These are phyloP conservation scores for Crucibulum laeve DNA, from an alignment of 768 basidiomycete genomes.

Conservation along the genomic window DNA sequence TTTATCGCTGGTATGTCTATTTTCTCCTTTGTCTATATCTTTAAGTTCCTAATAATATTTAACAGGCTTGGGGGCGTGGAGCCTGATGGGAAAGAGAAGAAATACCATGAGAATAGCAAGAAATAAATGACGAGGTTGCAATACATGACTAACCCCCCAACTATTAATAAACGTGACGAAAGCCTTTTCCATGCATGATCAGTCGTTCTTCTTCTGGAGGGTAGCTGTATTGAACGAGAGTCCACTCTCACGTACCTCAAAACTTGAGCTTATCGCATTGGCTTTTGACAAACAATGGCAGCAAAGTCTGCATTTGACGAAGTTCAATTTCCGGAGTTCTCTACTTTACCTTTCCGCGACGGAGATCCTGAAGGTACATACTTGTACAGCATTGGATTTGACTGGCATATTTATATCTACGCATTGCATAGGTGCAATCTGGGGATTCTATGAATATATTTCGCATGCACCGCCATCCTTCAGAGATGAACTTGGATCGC, in stretches of 20 bases:
- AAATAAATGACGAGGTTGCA: conserved; percentile 2
- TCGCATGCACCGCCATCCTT: conserved; percentile 5
- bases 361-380: conserved; percentile 15
- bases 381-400: not conserved
- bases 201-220: too few species aligned
- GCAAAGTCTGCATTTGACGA: conserved; percentile 15
- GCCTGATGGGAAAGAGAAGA: conserved; percentile 11
- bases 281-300: conserved; percentile 5
- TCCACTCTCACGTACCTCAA: not conserved
- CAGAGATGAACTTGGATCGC: conserved; percentile 16
- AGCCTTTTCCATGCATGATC: too few species aligned
- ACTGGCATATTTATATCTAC: not conserved
- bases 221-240: not conserved
- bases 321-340: conserved; percentile 13
- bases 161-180: too few species aligned
- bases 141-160: too few species aligned
- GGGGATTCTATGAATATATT: conserved; percentile 21
- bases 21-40: not conserved
- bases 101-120: too few species aligned
- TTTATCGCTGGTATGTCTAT: conserved; percentile 33
- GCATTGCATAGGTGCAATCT: conserved; percentile 14
- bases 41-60: not conserved
- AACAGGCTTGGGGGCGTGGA: conserved; percentile 29
- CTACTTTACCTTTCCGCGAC: conserved; percentile 14
- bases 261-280: not conserved